Evolutionary conservation across 345 rosid species (phyloP), one percentile per base, ranked within the genome.

Genomic region (Laguncularia racemosa): DNA sequence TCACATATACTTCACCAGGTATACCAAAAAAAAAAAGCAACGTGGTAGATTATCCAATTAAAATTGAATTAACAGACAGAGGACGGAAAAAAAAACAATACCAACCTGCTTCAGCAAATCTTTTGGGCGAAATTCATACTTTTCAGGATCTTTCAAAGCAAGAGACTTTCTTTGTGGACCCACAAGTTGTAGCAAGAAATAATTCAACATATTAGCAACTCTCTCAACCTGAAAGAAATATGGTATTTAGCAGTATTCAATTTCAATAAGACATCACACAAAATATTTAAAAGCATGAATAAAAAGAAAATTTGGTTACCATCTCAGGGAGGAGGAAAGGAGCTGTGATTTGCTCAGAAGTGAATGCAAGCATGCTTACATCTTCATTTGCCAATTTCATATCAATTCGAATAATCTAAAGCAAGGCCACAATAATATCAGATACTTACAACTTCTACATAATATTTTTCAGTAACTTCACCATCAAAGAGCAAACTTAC

Each of bases 311-410:
- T 38, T 23, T 33, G 44, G 6, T 58, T 77, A 95, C 99, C 99
- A 95, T 95, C 86, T 95, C 99, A 69, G 97, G 96, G 55, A 95
- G 99, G 46, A 95, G 81, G 76, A 95, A 95, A 61, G 99, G 99
- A 48, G 80, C 86, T 20, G 89, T 83, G 57, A 95, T 95, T 78
- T 95, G 95, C 72, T 90, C 96, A 3, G 99, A 85, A 49, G 96
- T 90, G 77, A 87, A 90, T 56, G 95, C 83, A 58, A 95, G 81
- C 95, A 95, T 79, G 59, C 84, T 84, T 51, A 95, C 96, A 77
- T 88, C 99, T 73, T 95, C 97, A 73, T 95, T 95, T 50, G 99
- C 99, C 73, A 95, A 75, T 79, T 90, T 90, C 99, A 95, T 85
- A 70, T 95, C 97, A 47, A 88, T 90, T 46, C 84, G 84, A 57